Conservation (phyloP, 306 rosid genomes). For the Nissolia schottii region DNA sequence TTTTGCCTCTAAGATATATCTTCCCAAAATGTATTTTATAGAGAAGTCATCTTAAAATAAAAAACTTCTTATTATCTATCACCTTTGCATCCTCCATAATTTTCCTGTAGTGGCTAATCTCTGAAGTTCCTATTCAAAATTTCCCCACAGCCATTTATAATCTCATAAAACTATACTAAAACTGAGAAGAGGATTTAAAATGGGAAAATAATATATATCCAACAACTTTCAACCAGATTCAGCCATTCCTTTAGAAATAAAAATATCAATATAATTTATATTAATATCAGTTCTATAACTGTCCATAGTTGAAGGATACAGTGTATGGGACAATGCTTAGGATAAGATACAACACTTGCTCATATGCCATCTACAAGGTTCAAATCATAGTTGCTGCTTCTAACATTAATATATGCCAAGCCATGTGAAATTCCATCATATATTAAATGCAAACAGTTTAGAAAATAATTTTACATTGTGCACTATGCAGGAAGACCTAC, state of each 20-base stretch:
- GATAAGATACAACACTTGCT: not conserved
- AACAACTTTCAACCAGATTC: not conserved
- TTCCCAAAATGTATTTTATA: not conserved
- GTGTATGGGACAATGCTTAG: not conserved
- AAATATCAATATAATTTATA: not conserved
- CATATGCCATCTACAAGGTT: conserved; percentile 4
- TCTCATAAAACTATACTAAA: not conserved
- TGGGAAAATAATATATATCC: not conserved
- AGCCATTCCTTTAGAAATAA: not conserved
- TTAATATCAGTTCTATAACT: not conserved
- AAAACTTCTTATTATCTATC: not conserved
- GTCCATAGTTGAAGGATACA: not conserved
- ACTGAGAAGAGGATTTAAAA: not conserved
- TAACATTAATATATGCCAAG: conserved; percentile 1
- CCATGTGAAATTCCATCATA: not conserved
- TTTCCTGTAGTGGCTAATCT: not conserved
- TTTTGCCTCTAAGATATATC: not conserved
- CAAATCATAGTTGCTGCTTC: not conserved
- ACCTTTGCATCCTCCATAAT: not conserved
- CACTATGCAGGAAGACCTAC: not conserved
- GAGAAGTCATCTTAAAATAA: not conserved
- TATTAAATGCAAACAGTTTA: not conserved
- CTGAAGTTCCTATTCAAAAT: not conserved
- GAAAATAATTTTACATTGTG: not conserved
- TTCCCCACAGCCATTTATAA: not conserved